Evolutionary conservation across 768 basidiomycete genomes (phyloP), one percentile per base, ranked within the genome.

Genomic region (Austroboletus eburneus): DNA sequence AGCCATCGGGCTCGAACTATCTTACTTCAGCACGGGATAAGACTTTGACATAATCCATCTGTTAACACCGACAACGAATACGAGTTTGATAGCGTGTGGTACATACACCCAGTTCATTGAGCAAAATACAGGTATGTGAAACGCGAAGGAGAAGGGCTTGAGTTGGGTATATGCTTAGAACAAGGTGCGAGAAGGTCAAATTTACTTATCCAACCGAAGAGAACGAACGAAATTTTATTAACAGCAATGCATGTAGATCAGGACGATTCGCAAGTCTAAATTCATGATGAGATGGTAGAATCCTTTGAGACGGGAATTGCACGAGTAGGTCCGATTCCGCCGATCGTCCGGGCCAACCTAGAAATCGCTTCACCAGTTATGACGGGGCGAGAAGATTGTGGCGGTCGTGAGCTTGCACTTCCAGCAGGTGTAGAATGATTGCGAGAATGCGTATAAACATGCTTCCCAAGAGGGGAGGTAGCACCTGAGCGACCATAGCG

Each of bases 1-100:
- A 63, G 83, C 87, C 10, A 76, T 97, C 34, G 93, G 93, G 5
- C 71, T 97, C n/a, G 93, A 97, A 63, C 72, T 97, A 34, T 90
- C 92, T 30, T 96, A 94, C 64, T 96, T 94, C 60, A 88, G 87
- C 65, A 83, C 87, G 14, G 75, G 62, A 69, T 64, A 48, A 47
- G 14, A 12, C 10, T 23, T 29, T 45, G 18, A 9, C 27, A 22
- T 22, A 4, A 33, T 47, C 13, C 40, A 18, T 18, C 35, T 43
- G 27, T 46, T 42, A 32, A n/a, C n/a, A 32, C 39, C 18, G 37
- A 32, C 20, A 34, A 49, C 38, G 20, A 61, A 47, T 59, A 59
- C n/a, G 43, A 49, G 43, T 33, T 35, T 38, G 38, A 47, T 49
- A 50, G 45, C 38, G 43, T 64, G 53, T 51, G 42, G 54, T 64